Base-by-base conservation (phyloP, 1,139 yeast genomes). In the Williopsis jadinii region DNA sequence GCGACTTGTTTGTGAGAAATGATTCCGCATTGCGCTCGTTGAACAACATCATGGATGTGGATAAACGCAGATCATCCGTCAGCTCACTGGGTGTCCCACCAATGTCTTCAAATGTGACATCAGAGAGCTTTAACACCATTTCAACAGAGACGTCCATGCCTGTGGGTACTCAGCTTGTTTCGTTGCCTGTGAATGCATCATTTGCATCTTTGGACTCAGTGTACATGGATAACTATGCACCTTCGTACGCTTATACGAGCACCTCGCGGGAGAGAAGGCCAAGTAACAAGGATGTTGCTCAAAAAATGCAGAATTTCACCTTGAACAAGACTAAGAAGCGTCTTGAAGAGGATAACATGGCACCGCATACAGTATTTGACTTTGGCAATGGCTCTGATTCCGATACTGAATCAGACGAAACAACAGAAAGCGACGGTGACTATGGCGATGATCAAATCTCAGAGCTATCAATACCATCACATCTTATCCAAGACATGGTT, bases 131-230 rank as follows among this genome's bases (percentile, higher is more conserved):
- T 15, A 24, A 26, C 26, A 31, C 40, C 2, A 15, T 30, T 2
- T 42, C 50, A 4, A 48, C 46, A 27, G 53, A 48, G 11, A 53
- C 56, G 9, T 47, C 54, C 1, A 36, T 43, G 8, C 43, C 45
- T 12, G 40, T 42, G 19, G 52, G 48, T 1, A 34, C 54, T 4
- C 47, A 46, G 14, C 19, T 50, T 34, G 57, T 55, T n/a, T 52
- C 58, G 14, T 58, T 83, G 35, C 86, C 88, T 0, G 68, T 80
- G 14, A 80, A 77, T 48, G 85, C 83, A 39, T 80, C 88, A 49
- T 82, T 81, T 67, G 92, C 90, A 1, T 82, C 90, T 0, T 64
- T 84, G 55, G 88, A 83, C 56, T 80, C 88, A 55, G 71, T 76
- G 42, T 80, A 80, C 56, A 83, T 81, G 51, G 86, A 80, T 40